A percentile compares a stretch with the other conserved stretches of the same genome.
Evolutionary conservation across 148 eudicot species (phyloP).

Genomic region (Camellia sinensis): DNA sequence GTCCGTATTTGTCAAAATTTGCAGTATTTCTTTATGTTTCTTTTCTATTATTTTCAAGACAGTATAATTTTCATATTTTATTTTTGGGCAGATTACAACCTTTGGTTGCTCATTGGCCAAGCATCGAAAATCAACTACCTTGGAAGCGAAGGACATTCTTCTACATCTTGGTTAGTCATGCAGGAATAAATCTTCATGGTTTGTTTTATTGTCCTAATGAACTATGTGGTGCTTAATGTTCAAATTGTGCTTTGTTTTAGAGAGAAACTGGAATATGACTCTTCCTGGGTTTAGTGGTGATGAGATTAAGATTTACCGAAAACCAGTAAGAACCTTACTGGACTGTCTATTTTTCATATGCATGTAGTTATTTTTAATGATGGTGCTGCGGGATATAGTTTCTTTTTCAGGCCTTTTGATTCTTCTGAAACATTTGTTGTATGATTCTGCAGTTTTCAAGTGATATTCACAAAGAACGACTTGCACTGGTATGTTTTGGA

Average conservation of each 20-base stretch:
- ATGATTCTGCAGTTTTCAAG: slow-evolving; percentile 47
- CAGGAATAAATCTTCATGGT: slow-evolving; percentile 10
- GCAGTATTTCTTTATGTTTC: neutral
- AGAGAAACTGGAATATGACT: slow-evolving; percentile 89
- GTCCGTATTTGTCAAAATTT: neutral
- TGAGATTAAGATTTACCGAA: slow-evolving; percentile 69
- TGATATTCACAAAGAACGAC: slow-evolving; percentile 71
- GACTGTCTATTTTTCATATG: neutral
- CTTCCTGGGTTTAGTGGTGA: slow-evolving; percentile 91
- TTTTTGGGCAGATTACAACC: slow-evolving; percentile 64
- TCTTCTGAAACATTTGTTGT: neutral
- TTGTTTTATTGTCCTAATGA: neutral
- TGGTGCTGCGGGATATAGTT: neutral
- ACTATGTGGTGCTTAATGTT: slow-evolving; percentile 8
- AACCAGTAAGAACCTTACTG: slow-evolving; percentile 54
- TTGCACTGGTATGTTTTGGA: slow-evolving; percentile 55
- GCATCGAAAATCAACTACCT: slow-evolving; percentile 82
- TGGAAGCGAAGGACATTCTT: slow-evolving; percentile 94
- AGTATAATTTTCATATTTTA: neutral
- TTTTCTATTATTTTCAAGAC: neutral
- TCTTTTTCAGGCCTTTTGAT: neutral
- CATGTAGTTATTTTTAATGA: neutral
- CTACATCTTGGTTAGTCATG: slow-evolving; percentile 77
- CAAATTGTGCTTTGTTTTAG: slow-evolving; percentile 34
- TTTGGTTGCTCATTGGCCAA: slow-evolving; percentile 95